Base-by-base conservation (phyloP, 192 early-diverging fungal genomes). In the Linnemannia exigua region DNA sequence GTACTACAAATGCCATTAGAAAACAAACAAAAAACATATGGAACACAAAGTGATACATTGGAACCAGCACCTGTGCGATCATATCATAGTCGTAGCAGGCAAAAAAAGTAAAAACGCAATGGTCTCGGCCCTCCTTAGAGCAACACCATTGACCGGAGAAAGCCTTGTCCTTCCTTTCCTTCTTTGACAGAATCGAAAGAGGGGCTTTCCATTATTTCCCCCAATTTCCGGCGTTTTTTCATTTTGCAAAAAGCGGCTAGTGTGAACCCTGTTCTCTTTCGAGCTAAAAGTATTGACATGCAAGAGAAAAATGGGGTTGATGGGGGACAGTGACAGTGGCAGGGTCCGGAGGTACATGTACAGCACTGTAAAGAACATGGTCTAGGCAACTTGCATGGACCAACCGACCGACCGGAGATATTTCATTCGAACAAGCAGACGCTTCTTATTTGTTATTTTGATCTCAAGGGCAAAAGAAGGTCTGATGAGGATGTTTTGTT, bases 331-430 rank as follows among this genome's bases (percentile, higher is more conserved):
- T 11, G 14, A 63, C 3, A 63, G 58, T 33, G 58, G 14, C 28
- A 63, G 58, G 58, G 58, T 63, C 58, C 28, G 28, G 58, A 63
- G 58, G 58, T 63, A 63, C 58, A 63, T n/a, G n/a, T n/a, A n/a
- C n/a, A n/a, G n/a, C n/a, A n/a, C n/a, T n/a, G n/a, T n/a, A n/a
- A n/a, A n/a, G n/a, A 31, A 31, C 28, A 63, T 33, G 58, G 58
- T 63, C 28, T 25, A 63, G 48, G 9, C 9, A 25, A 8, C 52
- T 28, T 63, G 28, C 28, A 63, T 63, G 28, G 58, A 31, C n/a
- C n/a, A n/a, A n/a, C n/a, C n/a, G n/a, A n/a, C n/a, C n/a, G n/a
- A 9, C 28, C 58, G 58, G 58, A 63, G 58, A 63, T 63, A 31
- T 63, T 63, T 63, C 31, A 3, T 25, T 12, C 2, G 28, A 12